Base-by-base conservation (phyloP, 805 yeast genomes). In the Kuraishia hungarica region DNA sequence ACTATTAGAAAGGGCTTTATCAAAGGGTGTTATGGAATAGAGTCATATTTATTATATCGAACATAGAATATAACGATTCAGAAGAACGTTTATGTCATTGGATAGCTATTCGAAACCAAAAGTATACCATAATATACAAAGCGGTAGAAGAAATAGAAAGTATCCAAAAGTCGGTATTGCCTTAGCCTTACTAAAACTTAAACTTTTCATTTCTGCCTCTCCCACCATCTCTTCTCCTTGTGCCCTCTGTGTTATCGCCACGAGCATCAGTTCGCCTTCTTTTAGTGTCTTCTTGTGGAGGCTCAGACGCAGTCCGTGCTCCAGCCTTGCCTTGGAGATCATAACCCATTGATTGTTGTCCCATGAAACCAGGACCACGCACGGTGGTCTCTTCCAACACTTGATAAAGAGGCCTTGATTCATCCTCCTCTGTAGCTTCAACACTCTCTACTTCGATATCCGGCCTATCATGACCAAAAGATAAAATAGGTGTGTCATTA, bases 401-500 rank as follows among this genome's bases (percentile, higher is more conserved):
- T 21, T 53, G 29, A 23, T 35, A 53, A 2, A 53, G 35, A 8
- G 22, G 48, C 21, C 43, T 53, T 2, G 55, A 24, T 26, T 21
- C 60, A 1, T 55, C 57, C 15, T 62, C 66, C 8, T 61, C 62
- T 19, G 48, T 62, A 13, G 15, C 39, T 46, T 52, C 53, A 8
- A 54, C 54, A 5, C 53, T 19, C 47, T 43, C 21, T 28, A 53
- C 57, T 3, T 61, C 57, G 8, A 52, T 60, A 8, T 60, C 62
- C 5, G 61, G 65, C 2, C 43, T 35, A 35, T 35, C 43, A 13
- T 17, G 43, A 13, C 67, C 67, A 2, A 66, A 57, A 1, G 65
- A 66, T 4, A 61, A 63, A n/a, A 67, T 65, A 13, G 59, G 60
- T n/a, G 55, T 60, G 11, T 63, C 64, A 19, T 64, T 67, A 3